Evolutionary conservation across 1,284 basidiomycete genomes (phyloP).

Genomic region (Melampsora occidentalis): DNA sequence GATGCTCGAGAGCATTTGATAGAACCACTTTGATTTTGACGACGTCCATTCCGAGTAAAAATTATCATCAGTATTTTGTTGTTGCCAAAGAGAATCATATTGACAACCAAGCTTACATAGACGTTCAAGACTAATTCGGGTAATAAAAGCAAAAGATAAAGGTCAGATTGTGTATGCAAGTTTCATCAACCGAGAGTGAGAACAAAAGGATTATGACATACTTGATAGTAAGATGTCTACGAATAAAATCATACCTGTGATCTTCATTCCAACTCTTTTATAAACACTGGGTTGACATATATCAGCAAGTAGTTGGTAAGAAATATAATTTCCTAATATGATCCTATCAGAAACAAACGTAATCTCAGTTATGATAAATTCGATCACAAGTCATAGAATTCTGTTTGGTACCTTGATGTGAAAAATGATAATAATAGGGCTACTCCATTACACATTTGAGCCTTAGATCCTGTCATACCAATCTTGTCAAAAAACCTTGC

Average conservation of each 20-base stretch:
- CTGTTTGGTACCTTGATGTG: slow-evolving; percentile 16
- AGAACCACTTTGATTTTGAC: slow-evolving; percentile 27
- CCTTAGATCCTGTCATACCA: slow-evolving; percentile 36
- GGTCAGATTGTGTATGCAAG: neutral
- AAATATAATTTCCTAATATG: slow-evolving; percentile 33
- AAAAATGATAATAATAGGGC: slow-evolving; percentile 19
- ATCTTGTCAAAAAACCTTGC: slow-evolving; percentile 41
- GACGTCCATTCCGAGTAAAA: neutral
- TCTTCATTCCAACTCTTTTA: slow-evolving; percentile 13
- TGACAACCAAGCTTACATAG: slow-evolving; percentile 25
- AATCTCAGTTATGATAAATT: neutral
- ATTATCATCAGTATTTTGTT: too few species aligned
- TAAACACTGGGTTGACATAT: slow-evolving; percentile 5
- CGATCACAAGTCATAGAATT: neutral
- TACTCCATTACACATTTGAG: slow-evolving; percentile 34
- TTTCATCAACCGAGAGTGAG: too few species aligned
- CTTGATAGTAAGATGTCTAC: slow-evolving; percentile 33
- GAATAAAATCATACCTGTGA: slow-evolving; percentile 22
- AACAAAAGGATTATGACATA: neutral
- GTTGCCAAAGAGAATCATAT: too few species aligned
- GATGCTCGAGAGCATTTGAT: slow-evolving; percentile 40
- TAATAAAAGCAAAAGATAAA: neutral
- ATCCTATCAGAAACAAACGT: neutral
- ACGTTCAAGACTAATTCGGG: slow-evolving; percentile 21
- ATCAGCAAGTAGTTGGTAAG: slow-evolving; percentile 26